phyloP scores from a whole-genome alignment of 2,329 filamentous ascomycete species.

The Diatrype stigma region DNA sequence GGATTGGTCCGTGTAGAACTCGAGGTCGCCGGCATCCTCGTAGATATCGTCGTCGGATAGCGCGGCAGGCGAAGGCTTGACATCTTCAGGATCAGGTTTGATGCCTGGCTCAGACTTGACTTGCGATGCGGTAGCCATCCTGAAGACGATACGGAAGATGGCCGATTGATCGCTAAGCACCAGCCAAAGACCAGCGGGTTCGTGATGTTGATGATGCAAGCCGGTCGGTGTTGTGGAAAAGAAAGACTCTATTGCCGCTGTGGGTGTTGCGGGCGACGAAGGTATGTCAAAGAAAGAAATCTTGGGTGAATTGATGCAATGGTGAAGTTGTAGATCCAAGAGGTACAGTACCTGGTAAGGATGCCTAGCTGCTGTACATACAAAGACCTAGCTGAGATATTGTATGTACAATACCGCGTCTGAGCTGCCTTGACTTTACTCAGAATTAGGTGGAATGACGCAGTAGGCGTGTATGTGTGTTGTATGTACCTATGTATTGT shows the following conservation, averaged over 20 bases:
- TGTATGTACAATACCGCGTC: too few relatives aligned
- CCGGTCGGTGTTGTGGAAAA: background rate
- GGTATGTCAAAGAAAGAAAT: background rate
- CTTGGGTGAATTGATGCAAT: too few relatives aligned
- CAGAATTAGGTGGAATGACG: too few relatives aligned
- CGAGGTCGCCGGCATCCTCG: slow-evolving; percentile 52
- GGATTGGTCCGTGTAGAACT: slow-evolving; percentile 47
- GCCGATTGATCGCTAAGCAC: background rate
- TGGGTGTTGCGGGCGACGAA: too few relatives aligned
- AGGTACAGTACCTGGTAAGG: too few relatives aligned
- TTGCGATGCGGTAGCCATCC: slow-evolving; percentile 16
- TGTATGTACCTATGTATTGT: background rate
- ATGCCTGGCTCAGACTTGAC: slow-evolving; percentile 33
- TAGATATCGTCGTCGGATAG: slow-evolving; percentile 66
- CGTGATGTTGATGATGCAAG: background rate
- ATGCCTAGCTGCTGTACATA: too few relatives aligned
- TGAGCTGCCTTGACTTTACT: too few relatives aligned
- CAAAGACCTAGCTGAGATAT: too few relatives aligned
- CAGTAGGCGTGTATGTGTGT: too few relatives aligned
- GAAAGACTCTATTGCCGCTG: background rate
- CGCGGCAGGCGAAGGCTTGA: slow-evolving; percentile 36
- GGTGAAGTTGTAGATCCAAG: too few relatives aligned
- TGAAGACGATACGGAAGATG: background rate
- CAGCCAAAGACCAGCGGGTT: background rate
- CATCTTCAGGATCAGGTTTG: slow-evolving; percentile 46